Evolutionary conservation across 1,284 basidiomycete species (phyloP), one percentile per base, ranked within the genome.

Genomic region (Inonotus obliquus): DNA sequence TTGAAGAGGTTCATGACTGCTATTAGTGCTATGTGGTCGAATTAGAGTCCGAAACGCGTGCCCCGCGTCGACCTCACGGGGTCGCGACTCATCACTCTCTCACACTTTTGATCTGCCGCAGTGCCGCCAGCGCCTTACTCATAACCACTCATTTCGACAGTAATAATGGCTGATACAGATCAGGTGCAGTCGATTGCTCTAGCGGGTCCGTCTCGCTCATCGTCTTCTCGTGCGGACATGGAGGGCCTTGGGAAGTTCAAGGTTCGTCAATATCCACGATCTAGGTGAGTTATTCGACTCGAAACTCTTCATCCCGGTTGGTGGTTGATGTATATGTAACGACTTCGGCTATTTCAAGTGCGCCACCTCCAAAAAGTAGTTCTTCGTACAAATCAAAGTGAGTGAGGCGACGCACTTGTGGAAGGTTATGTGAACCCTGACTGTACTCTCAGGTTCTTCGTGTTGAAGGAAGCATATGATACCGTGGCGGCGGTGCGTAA

Each of bases 241-340:
- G 61, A 62, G 13, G 61, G 61, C 2, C 48, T 59, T 39, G 57
- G 57, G 7, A 62, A 62, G 29, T 62, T 59, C 56, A 62, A 62
- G 35, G 61, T 59, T 29, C 54, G 60, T 27, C n/a, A 41, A 32
- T 23, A 27, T 21, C 27, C 19, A 21, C n/a, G 17, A n/a, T 53
- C 41, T 14, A 60, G 41, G 59, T 29, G 13, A 25, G n/a, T 32
- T 17, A 4, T 27, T 47, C 21, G 17, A 48, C n/a, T n/a, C 27
- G 25, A 17, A 23, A 14, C 21, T 21, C n/a, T 19, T 19, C 11
- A 25, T 19, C 21, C n/a, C 21, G 17, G 19, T 14, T 23, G 47
- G 23, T 41, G 54, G n/a, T 39, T 39, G 38, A 10, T n/a, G 14
- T 25, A 11, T 11, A 6, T 38, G 4, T 44, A 32, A 27, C 25